Evolutionary conservation across 2,329 filamentous ascomycete species (phyloP).

Genomic region (Corniculantispora saksenae): DNA sequence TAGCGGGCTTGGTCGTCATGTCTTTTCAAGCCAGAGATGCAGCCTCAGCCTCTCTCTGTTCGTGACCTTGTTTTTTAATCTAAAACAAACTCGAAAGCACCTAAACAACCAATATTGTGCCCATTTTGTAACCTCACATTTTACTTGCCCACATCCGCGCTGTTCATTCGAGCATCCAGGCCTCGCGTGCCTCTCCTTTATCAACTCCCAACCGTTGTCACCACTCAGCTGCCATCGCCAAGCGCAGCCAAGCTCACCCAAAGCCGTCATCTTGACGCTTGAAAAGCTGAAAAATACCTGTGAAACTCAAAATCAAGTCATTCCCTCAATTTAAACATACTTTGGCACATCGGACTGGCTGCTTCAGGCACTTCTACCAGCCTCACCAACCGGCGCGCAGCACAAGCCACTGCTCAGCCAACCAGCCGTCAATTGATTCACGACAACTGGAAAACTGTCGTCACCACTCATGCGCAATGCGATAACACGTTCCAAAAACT

Average conservation of each 20-base stretch:
- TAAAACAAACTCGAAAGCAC: background rate
- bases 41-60: background rate
- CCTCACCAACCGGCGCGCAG: background rate
- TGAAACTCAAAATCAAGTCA: no score
- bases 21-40: background rate
- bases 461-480: slow-evolving; percentile 4
- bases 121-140: background rate
- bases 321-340: background rate
- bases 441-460: background rate
- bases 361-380: background rate
- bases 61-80: background rate
- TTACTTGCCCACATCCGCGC: no score
- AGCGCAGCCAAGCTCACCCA: no score
- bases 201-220: no score
- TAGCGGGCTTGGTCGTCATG: background rate
- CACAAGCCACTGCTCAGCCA: background rate
- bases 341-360: background rate
- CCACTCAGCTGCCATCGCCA: no score
- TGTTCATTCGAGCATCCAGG: background rate
- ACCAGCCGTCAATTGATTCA: background rate
- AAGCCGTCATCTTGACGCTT: no score
- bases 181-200: background rate
- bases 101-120: background rate
- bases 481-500: background rate
- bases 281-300: no score